These are phyloP conservation scores for Coemansia umbellata DNA, from an alignment of 192 early-diverging fungal genomes.

Conservation along the genomic window DNA sequence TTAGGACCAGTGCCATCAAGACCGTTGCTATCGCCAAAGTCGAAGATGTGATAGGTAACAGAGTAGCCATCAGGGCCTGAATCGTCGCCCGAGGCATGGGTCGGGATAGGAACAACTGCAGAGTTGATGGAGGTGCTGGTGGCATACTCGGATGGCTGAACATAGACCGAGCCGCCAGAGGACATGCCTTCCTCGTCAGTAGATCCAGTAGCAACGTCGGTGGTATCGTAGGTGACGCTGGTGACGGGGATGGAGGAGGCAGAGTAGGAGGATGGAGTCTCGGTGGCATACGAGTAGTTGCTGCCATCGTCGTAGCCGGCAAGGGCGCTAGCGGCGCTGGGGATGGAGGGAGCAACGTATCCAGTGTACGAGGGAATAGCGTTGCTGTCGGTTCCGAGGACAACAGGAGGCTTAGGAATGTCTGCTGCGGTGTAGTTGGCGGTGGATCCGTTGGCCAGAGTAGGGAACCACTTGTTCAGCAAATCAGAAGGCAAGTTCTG, in stretches of 20 bases:
- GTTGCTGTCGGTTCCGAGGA: neutral
- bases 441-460: slow-evolving; percentile 13
- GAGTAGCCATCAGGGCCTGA: slow-evolving; percentile 10
- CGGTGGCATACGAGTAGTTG: slow-evolving; percentile 1
- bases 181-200: neutral
- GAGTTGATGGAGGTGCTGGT: slow-evolving; percentile 6
- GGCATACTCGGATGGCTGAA: neutral
- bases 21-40: slow-evolving; percentile 3
- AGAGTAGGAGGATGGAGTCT: neutral
- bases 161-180: neutral
- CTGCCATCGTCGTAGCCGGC: slow-evolving; percentile 9
- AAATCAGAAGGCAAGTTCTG: slow-evolving; percentile 13
- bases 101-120: slow-evolving; percentile 10
- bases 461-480: slow-evolving; percentile 51
- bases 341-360: slow-evolving; percentile 2
- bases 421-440: slow-evolving; percentile 13
- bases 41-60: slow-evolving; percentile 10
- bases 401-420: slow-evolving; percentile 11
- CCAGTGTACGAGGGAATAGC: neutral
- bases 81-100: neutral
- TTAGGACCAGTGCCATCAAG: slow-evolving; percentile 20
- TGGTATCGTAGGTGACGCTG: neutral
- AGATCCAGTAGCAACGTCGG: neutral
- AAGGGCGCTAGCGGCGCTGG: slow-evolving; percentile 2
- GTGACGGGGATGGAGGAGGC: slow-evolving; percentile 2